These are phyloP conservation scores for Argentina anserina DNA, from an alignment of 306 rosid genomes.

Conservation along the genomic window DNA sequence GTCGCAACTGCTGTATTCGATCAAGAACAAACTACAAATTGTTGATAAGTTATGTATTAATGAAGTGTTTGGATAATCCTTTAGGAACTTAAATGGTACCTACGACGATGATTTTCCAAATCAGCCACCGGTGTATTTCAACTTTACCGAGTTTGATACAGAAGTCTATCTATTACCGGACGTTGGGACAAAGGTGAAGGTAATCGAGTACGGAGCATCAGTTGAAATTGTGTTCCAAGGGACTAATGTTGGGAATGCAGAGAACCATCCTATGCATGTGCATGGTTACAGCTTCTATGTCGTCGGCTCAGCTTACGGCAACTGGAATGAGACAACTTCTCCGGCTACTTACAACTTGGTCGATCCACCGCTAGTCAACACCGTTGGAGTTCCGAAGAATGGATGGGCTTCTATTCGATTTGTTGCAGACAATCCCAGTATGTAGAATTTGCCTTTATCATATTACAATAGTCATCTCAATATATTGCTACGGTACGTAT, in stretches of 20 bases:
- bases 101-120: constrained; percentile 25
- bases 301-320: constrained; percentile 24
- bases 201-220: constrained; percentile 19
- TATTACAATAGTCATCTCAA: no score
- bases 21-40: no score
- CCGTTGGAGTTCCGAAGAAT: constrained; percentile 23
- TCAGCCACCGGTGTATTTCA: constrained; percentile 19
- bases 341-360: constrained; percentile 20
- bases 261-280: constrained; percentile 36
- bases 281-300: constrained; percentile 35
- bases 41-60: no score
- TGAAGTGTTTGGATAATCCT: not conserved
- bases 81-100: not conserved
- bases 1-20: no score
- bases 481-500: no score
- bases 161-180: constrained; percentile 6
- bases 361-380: constrained; percentile 29
- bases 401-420: constrained; percentile 41
- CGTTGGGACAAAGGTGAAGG: constrained; percentile 24
- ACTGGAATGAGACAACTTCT: not conserved
- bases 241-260: constrained; percentile 20
- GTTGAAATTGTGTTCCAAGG: constrained; percentile 44
- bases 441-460: no score
- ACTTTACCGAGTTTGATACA: constrained; percentile 32
- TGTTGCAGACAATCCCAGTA: constrained; percentile 33